Percentiles rank a stretch among this genome's conserved stretches.
Conservation (phyloP, 2,329 filamentous ascomycete species). For the Trichoderma sp. region DNA sequence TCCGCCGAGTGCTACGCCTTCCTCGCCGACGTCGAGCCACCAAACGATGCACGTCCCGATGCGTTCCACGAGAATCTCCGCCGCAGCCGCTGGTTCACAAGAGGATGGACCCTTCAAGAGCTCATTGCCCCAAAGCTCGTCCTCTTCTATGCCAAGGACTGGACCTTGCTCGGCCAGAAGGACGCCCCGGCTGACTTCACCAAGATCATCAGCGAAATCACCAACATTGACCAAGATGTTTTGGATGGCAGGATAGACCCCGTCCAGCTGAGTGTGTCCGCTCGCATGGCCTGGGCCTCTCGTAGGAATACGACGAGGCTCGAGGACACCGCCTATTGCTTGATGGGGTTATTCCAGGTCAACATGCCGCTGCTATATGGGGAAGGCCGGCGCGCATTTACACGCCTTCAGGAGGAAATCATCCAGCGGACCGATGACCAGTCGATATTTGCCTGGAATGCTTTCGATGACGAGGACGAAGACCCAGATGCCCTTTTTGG, state of each 20-base stretch:
- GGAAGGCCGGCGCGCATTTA: slow-evolving; percentile 28
- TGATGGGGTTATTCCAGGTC: slow-evolving; percentile 31
- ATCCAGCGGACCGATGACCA: slow-evolving; percentile 29
- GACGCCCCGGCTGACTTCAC: neutral
- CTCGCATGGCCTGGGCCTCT: slow-evolving; percentile 31
- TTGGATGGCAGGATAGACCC: slow-evolving; percentile 22
- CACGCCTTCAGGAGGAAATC: slow-evolving; percentile 29
- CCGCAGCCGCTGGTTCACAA: slow-evolving; percentile 33
- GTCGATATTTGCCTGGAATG: slow-evolving; percentile 32
- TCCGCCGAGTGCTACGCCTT: slow-evolving; percentile 35
- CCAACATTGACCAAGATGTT: slow-evolving; percentile 19
- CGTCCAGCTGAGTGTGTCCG: slow-evolving; percentile 26
- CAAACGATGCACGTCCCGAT: neutral
- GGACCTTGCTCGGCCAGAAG: slow-evolving; percentile 26
- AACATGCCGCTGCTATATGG: slow-evolving; percentile 33
- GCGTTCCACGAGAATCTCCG: slow-evolving; percentile 19
- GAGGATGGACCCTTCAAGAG: slow-evolving; percentile 29
- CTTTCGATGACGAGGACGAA: slow-evolving; percentile 25
- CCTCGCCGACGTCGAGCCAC: slow-evolving; percentile 32
- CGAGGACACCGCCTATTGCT: slow-evolving; percentile 32
- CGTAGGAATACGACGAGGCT: slow-evolving; percentile 29
- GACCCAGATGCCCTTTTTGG: slow-evolving; percentile 27
- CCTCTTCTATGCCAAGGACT: slow-evolving; percentile 25
- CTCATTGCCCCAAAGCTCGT: slow-evolving; percentile 30
- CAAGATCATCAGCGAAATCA: slow-evolving; percentile 17